Evolutionary conservation across 2,329 filamentous ascomycete species (phyloP).

Genomic region (Penicillium sp.): DNA sequence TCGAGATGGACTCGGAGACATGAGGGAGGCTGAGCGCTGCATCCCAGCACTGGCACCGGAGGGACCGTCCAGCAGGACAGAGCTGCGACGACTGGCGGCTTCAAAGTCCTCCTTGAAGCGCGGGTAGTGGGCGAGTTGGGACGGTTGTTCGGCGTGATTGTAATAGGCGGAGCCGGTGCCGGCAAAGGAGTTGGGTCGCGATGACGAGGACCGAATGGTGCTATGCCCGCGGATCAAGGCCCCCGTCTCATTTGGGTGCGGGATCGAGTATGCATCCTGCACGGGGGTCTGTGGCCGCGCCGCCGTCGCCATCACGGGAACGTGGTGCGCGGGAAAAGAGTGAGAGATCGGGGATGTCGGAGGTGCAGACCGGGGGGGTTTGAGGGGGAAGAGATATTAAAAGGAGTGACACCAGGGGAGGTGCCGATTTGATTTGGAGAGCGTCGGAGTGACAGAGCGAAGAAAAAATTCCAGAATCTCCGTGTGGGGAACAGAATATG

Average conservation of each 20-base stretch:
- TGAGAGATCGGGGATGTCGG: neutral
- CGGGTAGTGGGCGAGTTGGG: slow-evolving; percentile 39
- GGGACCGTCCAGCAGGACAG: slow-evolving; percentile 37
- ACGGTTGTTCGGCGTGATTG: slow-evolving; percentile 36
- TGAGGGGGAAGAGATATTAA: neutral
- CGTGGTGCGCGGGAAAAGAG: slow-evolving; percentile 2
- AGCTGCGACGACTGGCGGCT: slow-evolving; percentile 40
- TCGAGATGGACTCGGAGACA: slow-evolving; percentile 50
- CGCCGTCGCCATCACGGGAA: slow-evolving; percentile 41
- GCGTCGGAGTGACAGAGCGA: neutral
- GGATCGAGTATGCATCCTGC: slow-evolving; percentile 44
- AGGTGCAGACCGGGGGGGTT: neutral
- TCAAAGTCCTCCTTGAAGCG: slow-evolving; percentile 48
- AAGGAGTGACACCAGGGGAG: neutral
- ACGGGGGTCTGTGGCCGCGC: slow-evolving; percentile 45
- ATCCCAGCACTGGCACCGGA: slow-evolving; percentile 27
- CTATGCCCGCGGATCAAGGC: slow-evolving; percentile 40
- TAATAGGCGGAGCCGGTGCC: slow-evolving; percentile 43
- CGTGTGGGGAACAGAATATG: neutral
- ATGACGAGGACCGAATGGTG: slow-evolving; percentile 32
- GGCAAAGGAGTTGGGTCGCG: slow-evolving; percentile 48
- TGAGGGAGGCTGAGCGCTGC: slow-evolving; percentile 47
- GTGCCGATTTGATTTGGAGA: neutral
- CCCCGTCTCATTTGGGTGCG: slow-evolving; percentile 36
- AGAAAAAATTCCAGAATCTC: neutral